A percentile compares a stretch with the other conserved stretches of the same genome.
phyloP scores from a whole-genome alignment of 2,329 filamentous ascomycete species.

The Monosporascus ibericus region DNA sequence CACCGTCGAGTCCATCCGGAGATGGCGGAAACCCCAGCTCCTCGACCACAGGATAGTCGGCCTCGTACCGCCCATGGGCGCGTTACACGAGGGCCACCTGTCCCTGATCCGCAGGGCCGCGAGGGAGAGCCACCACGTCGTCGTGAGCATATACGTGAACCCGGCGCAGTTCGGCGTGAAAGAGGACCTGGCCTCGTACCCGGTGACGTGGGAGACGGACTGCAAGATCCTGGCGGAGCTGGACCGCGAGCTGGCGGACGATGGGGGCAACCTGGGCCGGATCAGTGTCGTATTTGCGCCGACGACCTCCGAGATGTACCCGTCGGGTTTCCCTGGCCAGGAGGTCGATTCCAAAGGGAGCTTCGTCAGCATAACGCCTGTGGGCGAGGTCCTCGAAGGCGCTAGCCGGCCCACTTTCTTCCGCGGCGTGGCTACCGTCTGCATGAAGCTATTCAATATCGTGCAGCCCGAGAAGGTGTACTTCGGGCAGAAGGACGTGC shows the following conservation, averaged over 20 bases:
- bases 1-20: slow-evolving; percentile 64
- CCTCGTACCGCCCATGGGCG: slow-evolving; percentile 95
- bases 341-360: slow-evolving; percentile 72
- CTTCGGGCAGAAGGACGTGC: slow-evolving; percentile 96
- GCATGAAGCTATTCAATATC: slow-evolving; percentile 88
- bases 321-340: slow-evolving; percentile 67
- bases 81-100: slow-evolving; percentile 86
- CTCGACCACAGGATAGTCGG: slow-evolving; percentile 67
- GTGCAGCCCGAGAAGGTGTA: slow-evolving; percentile 73
- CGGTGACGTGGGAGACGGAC: slow-evolving; percentile 81
- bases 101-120: slow-evolving; percentile 81
- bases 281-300: slow-evolving; percentile 85
- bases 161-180: slow-evolving; percentile 89
- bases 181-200: slow-evolving; percentile 86
- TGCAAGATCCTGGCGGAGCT: slow-evolving; percentile 59
- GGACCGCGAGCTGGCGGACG: slow-evolving; percentile 64
- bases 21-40: slow-evolving; percentile 61
- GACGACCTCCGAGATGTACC: slow-evolving; percentile 79
- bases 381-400: slow-evolving; percentile 78
- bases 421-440: slow-evolving; percentile 90
- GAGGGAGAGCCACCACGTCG: slow-evolving; percentile 74
- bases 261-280: slow-evolving; percentile 55
- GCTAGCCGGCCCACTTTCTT: slow-evolving; percentile 88
- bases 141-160: slow-evolving; percentile 93
- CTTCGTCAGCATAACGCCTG: slow-evolving; percentile 86